phyloP scores from a whole-genome alignment of 1,284 basidiomycete species.

The Amylostereum areolatum region DNA sequence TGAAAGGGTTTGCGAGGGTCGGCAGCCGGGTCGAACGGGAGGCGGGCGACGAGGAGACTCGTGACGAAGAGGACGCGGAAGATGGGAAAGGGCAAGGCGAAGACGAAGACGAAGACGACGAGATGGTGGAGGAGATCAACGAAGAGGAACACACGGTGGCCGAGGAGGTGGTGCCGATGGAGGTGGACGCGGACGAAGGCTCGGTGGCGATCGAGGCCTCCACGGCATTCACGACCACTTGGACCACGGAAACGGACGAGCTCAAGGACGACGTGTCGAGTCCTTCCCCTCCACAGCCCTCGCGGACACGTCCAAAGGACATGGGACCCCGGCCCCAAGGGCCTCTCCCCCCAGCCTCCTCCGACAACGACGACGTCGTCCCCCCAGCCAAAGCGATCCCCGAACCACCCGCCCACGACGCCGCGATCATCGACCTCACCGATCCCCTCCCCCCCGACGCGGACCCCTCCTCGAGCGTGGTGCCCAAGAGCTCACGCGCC shows the following conservation, averaged over 20 bases:
- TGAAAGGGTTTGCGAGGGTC: conserved; percentile 48
- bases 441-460: too few relatives aligned
- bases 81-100: conserved; percentile 11
- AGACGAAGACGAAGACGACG: conserved; percentile 18
- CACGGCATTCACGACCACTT: too few relatives aligned
- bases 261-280: too few relatives aligned
- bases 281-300: too few relatives aligned
- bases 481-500: not conserved
- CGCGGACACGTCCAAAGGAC: too few relatives aligned
- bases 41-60: conserved; percentile 11
- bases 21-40: conserved; percentile 30
- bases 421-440: conserved; percentile 21
- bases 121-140: conserved; percentile 13
- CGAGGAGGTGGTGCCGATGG: not conserved
- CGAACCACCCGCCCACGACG: not conserved
- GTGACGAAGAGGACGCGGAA: conserved; percentile 15
- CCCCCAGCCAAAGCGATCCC: not conserved
- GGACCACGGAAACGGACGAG: too few relatives aligned
- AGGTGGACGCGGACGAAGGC: conserved; percentile 10
- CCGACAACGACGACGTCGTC: conserved; percentile 2
- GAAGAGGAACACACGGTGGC: conserved; percentile 9
- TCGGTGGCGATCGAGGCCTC: not conserved
- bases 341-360: too few relatives aligned
- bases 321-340: too few relatives aligned
- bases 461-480: conserved; percentile 1